A percentile compares a stretch with the other conserved stretches of the same genome.
These are phyloP conservation scores for Mycena indigotica DNA, from an alignment of 768 basidiomycete genomes.

Conservation along the genomic window DNA sequence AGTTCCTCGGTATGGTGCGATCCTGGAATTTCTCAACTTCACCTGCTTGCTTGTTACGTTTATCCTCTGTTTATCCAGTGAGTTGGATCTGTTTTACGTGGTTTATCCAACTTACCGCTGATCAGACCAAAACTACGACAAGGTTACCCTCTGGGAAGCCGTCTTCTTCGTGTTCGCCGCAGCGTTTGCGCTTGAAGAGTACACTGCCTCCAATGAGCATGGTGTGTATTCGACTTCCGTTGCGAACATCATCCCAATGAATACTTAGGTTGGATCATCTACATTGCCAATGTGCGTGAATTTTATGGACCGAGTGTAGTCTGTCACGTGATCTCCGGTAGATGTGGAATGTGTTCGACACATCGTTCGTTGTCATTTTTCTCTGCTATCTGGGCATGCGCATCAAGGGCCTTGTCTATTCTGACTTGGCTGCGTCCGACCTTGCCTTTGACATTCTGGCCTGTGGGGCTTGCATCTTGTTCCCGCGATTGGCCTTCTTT, in stretches of 20 bases:
- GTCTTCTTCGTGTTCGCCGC: slow-evolving; percentile 74
- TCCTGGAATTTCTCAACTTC: slow-evolving; percentile 81
- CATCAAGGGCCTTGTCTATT: slow-evolving; percentile 56
- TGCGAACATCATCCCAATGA: slow-evolving; percentile 2
- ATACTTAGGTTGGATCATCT: slow-evolving; percentile 48
- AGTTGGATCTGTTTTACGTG: slow-evolving; percentile 27
- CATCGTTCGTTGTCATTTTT: slow-evolving; percentile 71
- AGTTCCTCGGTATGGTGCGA: slow-evolving; percentile 55
- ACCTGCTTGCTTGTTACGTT: slow-evolving; percentile 67
- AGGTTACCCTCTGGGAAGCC: slow-evolving; percentile 63
- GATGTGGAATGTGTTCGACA: slow-evolving; percentile 93
- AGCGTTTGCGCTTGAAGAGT: slow-evolving; percentile 85
- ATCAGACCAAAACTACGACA: slow-evolving; percentile 57
- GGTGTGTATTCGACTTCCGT: slow-evolving; percentile 57
- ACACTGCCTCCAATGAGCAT: slow-evolving; percentile 83
- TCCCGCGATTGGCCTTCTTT: slow-evolving; percentile 84
- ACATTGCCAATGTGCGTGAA: slow-evolving; percentile 74
- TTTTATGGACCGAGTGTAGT: neutral
- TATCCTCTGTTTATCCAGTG: slow-evolving; percentile 74
- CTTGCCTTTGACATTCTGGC: slow-evolving; percentile 83
- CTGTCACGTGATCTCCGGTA: slow-evolving; percentile 30
- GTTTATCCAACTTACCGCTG: neutral
- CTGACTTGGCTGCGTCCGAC: slow-evolving; percentile 56
- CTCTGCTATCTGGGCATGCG: slow-evolving; percentile 67
- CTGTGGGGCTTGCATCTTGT: slow-evolving; percentile 82